These are phyloP conservation scores for Hemileccinum impolitum DNA, from an alignment of 768 basidiomycete genomes.

Conservation along the genomic window DNA sequence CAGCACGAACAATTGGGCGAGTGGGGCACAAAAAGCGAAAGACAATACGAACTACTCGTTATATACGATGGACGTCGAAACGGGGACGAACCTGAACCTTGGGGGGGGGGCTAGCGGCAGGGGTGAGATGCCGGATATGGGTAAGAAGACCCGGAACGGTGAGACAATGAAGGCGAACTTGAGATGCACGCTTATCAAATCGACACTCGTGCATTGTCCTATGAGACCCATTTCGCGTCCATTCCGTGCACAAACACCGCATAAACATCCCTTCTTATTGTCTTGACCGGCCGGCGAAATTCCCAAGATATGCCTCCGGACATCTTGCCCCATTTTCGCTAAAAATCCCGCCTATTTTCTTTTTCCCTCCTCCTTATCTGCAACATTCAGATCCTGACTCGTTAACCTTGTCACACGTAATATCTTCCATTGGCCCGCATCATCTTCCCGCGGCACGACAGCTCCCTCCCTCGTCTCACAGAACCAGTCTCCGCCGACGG, in stretches of 20 bases:
- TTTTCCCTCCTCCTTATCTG: constrained; percentile 33
- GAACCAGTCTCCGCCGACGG: constrained; percentile 31
- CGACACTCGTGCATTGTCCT: constrained; percentile 25
- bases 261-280: constrained; percentile 47
- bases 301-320: constrained; percentile 28
- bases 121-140: constrained; percentile 20
- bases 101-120: constrained; percentile 16
- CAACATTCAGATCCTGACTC: constrained; percentile 31
- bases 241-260: constrained; percentile 39
- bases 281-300: constrained; percentile 36
- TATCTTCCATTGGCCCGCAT: constrained; percentile 21
- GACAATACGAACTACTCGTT: constrained; percentile 55
- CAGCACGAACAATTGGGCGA: constrained; percentile 59
- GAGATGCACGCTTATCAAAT: constrained; percentile 31
- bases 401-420: constrained; percentile 30
- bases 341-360: constrained; percentile 31
- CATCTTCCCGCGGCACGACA: constrained; percentile 31
- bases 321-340: constrained; percentile 24
- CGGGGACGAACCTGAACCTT: constrained; percentile 35
- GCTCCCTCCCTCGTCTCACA: background rate
- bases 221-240: constrained; percentile 36
- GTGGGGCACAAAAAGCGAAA: constrained; percentile 56
- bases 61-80: constrained; percentile 46
- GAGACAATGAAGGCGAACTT: constrained; percentile 33
- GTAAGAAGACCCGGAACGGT: constrained; percentile 21